Base-by-base conservation (phyloP, 139 green algal species). In the Chlamydomonas asymmetrica region DNA sequence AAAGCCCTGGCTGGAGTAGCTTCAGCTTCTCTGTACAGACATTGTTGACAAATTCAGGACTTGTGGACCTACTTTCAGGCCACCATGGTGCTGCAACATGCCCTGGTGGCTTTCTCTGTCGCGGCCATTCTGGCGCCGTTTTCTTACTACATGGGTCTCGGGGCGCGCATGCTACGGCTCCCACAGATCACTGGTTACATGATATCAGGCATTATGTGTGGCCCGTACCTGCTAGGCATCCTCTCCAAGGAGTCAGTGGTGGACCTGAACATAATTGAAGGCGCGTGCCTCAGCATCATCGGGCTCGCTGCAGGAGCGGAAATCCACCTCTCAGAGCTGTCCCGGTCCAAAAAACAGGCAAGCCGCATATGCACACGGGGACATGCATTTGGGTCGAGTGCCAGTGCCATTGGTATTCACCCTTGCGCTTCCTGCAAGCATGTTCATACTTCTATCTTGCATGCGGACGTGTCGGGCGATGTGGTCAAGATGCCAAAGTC, bases 101-200 rank as follows among this genome's bases (percentile, higher is more conserved):
- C 60, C 13, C n/a, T 89, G 2, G 56, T 84, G 20, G 80, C 84
- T 0, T 71, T 84, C 48, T 61, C 65, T 27, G 69, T 86, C 1
- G 84, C 84, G 8, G 80, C 63, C 3, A 83, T 89, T 7, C 10
- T 89, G 4, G 80, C 82, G 4, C 85, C 85, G 2, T 90, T 88
- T 48, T 83, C 74, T 74, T 88, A 87, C 56, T 90, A 88, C 27
- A 63, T 75, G 57, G 84, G 80, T 22, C 32, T 74, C 27, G 79
- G 35, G 27, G 73, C 76, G 3, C 54, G 64, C 0, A 23, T 62
- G 23, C 69, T 84, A 0, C 74, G 73, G 50, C 52, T 92, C 38
- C 87, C 87, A 4, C 81, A 83, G 29, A 95, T 97, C 52, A 94
- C 92, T 4, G 92, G 91, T 34, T 94, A 92, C 74, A 79, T 96